These are phyloP conservation scores for Colletotrichum endophyticum DNA, from an alignment of 2,329 filamentous ascomycete species.

Conservation along the genomic window DNA sequence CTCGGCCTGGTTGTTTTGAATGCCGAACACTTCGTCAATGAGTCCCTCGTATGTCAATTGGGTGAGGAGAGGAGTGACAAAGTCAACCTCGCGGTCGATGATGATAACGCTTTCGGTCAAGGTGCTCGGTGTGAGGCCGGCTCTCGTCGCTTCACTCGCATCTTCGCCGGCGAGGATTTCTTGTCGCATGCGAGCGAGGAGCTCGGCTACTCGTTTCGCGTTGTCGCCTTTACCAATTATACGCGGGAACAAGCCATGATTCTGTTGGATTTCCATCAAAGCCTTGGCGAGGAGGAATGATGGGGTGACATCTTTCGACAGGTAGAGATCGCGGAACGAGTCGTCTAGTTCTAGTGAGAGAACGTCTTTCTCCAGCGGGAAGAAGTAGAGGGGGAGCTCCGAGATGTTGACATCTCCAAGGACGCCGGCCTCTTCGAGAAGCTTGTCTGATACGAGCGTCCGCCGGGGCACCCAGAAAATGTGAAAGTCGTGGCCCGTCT, in stretches of 20 bases:
- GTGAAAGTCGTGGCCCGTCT: conserved; percentile 93
- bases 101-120: conserved; percentile 91
- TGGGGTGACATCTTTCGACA: conserved; percentile 90
- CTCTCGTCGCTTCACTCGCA: conserved; percentile 57
- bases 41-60: conserved; percentile 97
- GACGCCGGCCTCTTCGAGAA: conserved; percentile 91
- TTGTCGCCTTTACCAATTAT: conserved; percentile 97
- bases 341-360: conserved; percentile 90
- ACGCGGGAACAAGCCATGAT: conserved; percentile 90
- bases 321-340: conserved; percentile 84
- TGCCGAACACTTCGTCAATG: conserved; percentile 91
- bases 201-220: conserved; percentile 84
- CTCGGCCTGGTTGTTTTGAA: conserved; percentile 91
- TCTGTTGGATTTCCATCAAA: conserved; percentile 91
- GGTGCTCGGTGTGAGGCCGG: conserved; percentile 82
- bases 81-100: conserved; percentile 94
- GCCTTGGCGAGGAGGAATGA: conserved; percentile 88
- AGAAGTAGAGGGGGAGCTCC: conserved; percentile 87
- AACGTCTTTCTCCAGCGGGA: conserved; percentile 89
- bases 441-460: conserved; percentile 87
- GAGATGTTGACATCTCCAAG: conserved; percentile 89
- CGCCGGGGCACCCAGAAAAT: conserved; percentile 95
- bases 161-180: conserved; percentile 85
- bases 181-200: conserved; percentile 89
- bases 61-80: conserved; percentile 88